Evolutionary conservation across 306 rosid species (phyloP).

Genomic region (Quercus suber): DNA sequence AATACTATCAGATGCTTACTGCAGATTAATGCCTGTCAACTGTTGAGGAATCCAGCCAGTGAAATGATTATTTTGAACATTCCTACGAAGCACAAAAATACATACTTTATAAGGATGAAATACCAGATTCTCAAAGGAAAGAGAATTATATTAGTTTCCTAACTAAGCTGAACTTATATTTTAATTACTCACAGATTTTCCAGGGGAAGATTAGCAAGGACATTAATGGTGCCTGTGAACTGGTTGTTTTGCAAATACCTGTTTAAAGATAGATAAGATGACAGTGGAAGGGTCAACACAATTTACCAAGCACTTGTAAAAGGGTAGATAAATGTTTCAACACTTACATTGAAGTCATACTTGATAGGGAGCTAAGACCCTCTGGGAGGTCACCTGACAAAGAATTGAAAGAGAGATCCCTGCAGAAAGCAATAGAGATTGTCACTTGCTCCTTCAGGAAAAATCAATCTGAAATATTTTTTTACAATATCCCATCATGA

Average conservation of each 20-base stretch:
- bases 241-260: slow-evolving; percentile 91
- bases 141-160: slow-evolving; percentile 11
- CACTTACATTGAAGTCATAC: slow-evolving; percentile 60
- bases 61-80: slow-evolving; percentile 75
- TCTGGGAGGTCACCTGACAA: slow-evolving; percentile 75
- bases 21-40: slow-evolving; percentile 58
- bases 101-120: slow-evolving; percentile 10
- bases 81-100: slow-evolving; percentile 52
- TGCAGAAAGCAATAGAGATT: slow-evolving; percentile 42
- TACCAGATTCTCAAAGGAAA: slow-evolving; percentile 1
- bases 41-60: slow-evolving; percentile 90
- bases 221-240: slow-evolving; percentile 76
- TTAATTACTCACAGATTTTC: slow-evolving; percentile 53
- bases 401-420: slow-evolving; percentile 88
- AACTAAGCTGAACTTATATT: slow-evolving; percentile 13
- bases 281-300: slow-evolving; percentile 25
- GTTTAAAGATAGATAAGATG: slow-evolving; percentile 23
- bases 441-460: slow-evolving; percentile 8
- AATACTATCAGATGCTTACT: slow-evolving; percentile 54
- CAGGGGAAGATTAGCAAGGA: slow-evolving; percentile 85
- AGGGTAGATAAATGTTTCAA: not conserved
- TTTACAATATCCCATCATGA: not conserved
- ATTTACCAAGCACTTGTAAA: slow-evolving; percentile 15
- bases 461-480: not conserved
- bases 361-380: slow-evolving; percentile 79